phyloP scores from a whole-genome alignment of 495 filamentous ascomycete species.

The Emericellopsis terricola region DNA sequence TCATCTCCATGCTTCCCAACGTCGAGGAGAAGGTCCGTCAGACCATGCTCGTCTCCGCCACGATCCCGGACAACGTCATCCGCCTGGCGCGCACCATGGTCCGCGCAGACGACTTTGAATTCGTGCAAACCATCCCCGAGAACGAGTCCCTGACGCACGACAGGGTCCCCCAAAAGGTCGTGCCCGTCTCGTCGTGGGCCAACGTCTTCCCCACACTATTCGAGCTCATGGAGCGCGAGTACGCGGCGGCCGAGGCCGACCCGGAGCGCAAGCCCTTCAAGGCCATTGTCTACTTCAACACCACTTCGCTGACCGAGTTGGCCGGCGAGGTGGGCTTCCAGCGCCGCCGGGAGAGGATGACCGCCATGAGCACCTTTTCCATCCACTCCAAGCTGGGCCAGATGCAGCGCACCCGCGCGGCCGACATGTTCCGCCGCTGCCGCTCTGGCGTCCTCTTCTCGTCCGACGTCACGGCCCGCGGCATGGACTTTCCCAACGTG shows the following conservation, averaged over 20 bases:
- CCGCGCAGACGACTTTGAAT: conserved; percentile 44
- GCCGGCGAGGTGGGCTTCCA: conserved; percentile 40
- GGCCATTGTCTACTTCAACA: conserved; percentile 77
- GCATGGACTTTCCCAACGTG: conserved; percentile 94
- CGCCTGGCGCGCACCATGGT: conserved; percentile 43
- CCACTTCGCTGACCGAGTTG: conserved; percentile 53
- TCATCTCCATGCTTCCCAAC: conserved; percentile 47
- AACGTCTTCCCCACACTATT: conserved; percentile 61
- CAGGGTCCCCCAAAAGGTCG: conserved; percentile 58
- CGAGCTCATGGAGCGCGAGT: conserved; percentile 48
- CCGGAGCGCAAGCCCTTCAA: conserved; percentile 53
- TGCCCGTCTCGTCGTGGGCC: conserved; percentile 45
- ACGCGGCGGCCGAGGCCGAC: conserved; percentile 14
- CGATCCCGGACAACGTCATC: conserved; percentile 70
- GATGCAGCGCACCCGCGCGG: conserved; percentile 38
- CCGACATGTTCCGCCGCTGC: conserved; percentile 49
- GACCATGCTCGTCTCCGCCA: conserved; percentile 88
- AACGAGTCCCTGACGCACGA: conserved; percentile 75
- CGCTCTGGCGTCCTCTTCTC: conserved; percentile 63
- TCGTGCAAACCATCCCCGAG: conserved; percentile 62
- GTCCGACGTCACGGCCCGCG: conserved; percentile 85
- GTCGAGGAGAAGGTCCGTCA: conserved; percentile 46
- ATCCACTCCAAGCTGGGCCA: conserved; percentile 77
- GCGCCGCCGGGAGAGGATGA: conserved; percentile 7
- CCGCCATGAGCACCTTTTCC: conserved; percentile 30